Percentiles rank a stretch among this genome's conserved stretches.
phyloP scores from a whole-genome alignment of 305 asterid species.

The Petunia hybrid region DNA sequence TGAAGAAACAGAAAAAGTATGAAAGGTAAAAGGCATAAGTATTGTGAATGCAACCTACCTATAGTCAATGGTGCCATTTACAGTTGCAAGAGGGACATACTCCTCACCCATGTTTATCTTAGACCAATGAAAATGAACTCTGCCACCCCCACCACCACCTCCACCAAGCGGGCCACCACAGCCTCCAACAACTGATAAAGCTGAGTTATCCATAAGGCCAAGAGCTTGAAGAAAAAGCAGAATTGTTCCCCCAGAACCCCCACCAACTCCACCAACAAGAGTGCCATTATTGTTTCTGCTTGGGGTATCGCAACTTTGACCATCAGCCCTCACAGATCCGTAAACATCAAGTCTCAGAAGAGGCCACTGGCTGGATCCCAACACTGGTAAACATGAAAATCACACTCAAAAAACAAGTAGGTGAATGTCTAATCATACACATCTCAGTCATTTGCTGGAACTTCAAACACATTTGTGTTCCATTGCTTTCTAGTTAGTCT shows the following conservation, averaged over 20 bases:
- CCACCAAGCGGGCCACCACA: constrained; percentile 88
- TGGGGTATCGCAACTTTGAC: constrained; percentile 68
- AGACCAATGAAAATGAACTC: constrained; percentile 98
- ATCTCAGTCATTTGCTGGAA: constrained; percentile 22
- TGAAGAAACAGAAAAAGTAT: background rate
- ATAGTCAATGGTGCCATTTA: constrained; percentile 70
- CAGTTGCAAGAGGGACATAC: constrained; percentile 81
- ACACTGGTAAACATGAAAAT: constrained; percentile 55
- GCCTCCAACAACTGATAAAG: constrained; percentile 87
- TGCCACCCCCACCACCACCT: constrained; percentile 98
- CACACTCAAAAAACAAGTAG: constrained; percentile 37
- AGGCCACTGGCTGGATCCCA: constrained; percentile 96
- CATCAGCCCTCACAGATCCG: constrained; percentile 87
- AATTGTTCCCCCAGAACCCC: constrained; percentile 98
- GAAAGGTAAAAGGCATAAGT: background rate
- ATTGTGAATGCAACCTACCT: constrained; percentile 52
- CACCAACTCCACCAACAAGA: constrained; percentile 82
- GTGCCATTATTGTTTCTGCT: constrained; percentile 62
- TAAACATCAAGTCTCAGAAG: constrained; percentile 70
- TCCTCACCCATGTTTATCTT: constrained; percentile 75
- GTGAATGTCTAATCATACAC: constrained; percentile 15
- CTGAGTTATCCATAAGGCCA: constrained; percentile 71
- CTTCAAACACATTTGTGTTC: constrained; percentile 6
- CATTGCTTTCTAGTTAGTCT: background rate
- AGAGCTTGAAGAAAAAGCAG: constrained; percentile 79